Evolutionary conservation across 257 asterid genomes (phyloP).

Genomic region (Mitragyna speciosa): DNA sequence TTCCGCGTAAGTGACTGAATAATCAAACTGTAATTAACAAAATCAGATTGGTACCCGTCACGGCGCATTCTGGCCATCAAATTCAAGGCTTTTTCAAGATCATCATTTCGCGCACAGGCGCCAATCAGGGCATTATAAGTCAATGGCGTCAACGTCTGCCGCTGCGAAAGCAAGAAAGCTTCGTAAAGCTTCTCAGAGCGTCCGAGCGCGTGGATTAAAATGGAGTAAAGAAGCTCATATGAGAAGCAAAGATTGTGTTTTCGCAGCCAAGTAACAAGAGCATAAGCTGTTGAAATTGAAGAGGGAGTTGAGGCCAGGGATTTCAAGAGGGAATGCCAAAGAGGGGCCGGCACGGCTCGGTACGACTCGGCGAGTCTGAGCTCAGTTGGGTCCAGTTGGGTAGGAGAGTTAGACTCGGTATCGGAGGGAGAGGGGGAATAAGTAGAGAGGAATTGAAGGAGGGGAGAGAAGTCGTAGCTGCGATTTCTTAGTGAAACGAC

Average conservation of each 20-base stretch:
- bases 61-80: constrained; percentile 83
- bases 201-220: constrained; percentile 79
- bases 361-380: constrained; percentile 68
- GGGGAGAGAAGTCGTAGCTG: constrained; percentile 74
- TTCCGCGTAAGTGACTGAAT: constrained; percentile 73
- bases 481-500: constrained; percentile 45
- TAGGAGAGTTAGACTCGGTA: constrained; percentile 40
- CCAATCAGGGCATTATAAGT: constrained; percentile 94
- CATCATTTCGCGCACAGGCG: constrained; percentile 88
- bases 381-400: constrained; percentile 52
- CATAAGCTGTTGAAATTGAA: constrained; percentile 58
- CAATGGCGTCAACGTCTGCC: constrained; percentile 72
- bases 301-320: constrained; percentile 61
- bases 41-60: constrained; percentile 85
- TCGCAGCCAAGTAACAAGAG: constrained; percentile 81
- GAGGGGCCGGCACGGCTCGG: constrained; percentile 86
- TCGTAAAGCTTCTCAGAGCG: constrained; percentile 78
- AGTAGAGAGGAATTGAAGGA: constrained; percentile 66
- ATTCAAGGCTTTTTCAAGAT: constrained; percentile 82
- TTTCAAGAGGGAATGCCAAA: constrained; percentile 90
- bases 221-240: constrained; percentile 82
- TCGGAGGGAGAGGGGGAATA: constrained; percentile 28
- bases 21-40: constrained; percentile 79
- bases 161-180: constrained; percentile 83
- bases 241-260: constrained; percentile 84